Evolutionary conservation across 495 filamentous ascomycete species (phyloP).

Genomic region (Penicillium egyptiacum): DNA sequence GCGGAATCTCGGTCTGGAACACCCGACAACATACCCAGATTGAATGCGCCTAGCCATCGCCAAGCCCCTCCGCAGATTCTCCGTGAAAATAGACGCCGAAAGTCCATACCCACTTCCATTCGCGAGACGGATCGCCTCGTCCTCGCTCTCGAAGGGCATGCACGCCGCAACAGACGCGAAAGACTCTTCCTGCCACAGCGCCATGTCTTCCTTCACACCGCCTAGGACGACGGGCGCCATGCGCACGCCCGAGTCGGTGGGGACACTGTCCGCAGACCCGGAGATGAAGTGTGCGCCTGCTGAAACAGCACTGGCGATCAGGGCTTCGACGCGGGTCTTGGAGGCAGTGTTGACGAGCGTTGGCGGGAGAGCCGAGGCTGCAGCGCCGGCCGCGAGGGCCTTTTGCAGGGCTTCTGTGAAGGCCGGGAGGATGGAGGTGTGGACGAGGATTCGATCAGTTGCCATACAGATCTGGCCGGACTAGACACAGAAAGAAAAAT

Average conservation of each 20-base stretch:
- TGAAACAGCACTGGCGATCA: constrained; percentile 60
- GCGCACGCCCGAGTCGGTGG: constrained; percentile 49
- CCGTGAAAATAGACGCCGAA: constrained; percentile 49
- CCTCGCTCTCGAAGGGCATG: constrained; percentile 44
- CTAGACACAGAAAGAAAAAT: constrained; percentile 26
- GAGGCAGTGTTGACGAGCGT: constrained; percentile 60
- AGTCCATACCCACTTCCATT: constrained; percentile 51
- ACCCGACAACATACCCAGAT: constrained; percentile 37
- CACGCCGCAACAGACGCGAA: constrained; percentile 72
- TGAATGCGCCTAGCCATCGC: constrained; percentile 47
- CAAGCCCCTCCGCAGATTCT: constrained; percentile 44
- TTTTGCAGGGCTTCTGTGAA: constrained; percentile 53
- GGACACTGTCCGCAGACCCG: constrained; percentile 40
- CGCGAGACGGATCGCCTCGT: constrained; percentile 48
- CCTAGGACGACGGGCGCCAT: constrained; percentile 71
- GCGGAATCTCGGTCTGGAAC: background rate
- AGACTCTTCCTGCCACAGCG: constrained; percentile 72
- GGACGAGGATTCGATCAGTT: constrained; percentile 82
- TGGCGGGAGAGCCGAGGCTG: constrained; percentile 47
- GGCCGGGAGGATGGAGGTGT: constrained; percentile 59
- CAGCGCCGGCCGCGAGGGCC: constrained; percentile 48
- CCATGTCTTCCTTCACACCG: constrained; percentile 69
- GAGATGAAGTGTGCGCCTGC: constrained; percentile 66
- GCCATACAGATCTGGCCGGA: constrained; percentile 89
- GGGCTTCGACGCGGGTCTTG: constrained; percentile 61